Base-by-base conservation (phyloP, 495 filamentous ascomycete genomes). In the Corynascus novoguineensis region DNA sequence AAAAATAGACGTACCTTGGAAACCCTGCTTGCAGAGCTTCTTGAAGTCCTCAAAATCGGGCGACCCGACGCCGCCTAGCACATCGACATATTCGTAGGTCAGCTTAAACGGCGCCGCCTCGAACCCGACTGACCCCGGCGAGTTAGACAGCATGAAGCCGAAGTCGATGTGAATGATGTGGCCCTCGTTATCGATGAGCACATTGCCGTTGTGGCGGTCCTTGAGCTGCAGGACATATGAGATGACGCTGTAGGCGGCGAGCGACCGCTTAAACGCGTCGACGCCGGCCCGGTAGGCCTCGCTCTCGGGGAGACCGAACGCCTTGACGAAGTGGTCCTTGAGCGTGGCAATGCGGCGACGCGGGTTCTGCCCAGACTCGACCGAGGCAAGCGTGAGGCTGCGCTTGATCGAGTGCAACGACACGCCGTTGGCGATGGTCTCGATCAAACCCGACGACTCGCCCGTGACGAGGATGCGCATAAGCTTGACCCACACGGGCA, bases 161-260 rank as follows among this genome's bases (percentile, higher is more conserved):
- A 90, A 90, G 69, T 90, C 86, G 56, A 90, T 90, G 64, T 90
- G 86, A 57, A 90, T 86, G 25, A 89, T 87, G 62, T 90, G 86
- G 15, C 86, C 86, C 64, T 86, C 80, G 64, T 87, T 87, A 63
- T 90, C 86, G 61, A 90, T 86, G 44, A 90, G 74, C 29, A 90
- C 83, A 62, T 90, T 90, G 17, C 86, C 86, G 63, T 90, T 90
- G 71, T 90, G 86, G n/a, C 86, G 75, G 64, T 90, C 86, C 63
- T 90, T 90, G 25, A 90, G 76, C 64, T 89, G 86, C 45, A 90
- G 73, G 59, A 90, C 77, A 64, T 89, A 89, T 56, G 80, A 86
- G 55, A 90, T 85, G 45, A 89, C 79, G 68, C 84, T 87, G 68
- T 90, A 90, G 25, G 86, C 86, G 11, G 86, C 86, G 24, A 89